Evolutionary conservation across 371 early-diverging fungal genomes (phyloP).

Genomic region (Mucor saturninus): DNA sequence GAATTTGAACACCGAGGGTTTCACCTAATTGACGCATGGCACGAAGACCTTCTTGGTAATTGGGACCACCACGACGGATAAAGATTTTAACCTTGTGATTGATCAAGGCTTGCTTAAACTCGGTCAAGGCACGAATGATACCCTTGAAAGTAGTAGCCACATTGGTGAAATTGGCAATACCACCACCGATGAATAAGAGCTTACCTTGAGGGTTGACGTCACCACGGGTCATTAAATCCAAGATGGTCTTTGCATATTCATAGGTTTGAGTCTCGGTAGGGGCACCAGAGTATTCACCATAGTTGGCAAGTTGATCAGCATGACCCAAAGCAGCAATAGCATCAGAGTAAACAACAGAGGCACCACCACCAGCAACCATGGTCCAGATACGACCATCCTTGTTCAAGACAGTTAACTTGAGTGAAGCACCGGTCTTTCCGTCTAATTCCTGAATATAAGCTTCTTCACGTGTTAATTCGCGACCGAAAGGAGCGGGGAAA

Average conservation of each 20-base stretch:
- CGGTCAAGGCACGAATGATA: constrained; percentile 92
- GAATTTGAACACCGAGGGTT: constrained; percentile 90
- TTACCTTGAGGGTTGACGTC: constrained; percentile 86
- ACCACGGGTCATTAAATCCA: constrained; percentile 96
- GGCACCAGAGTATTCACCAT: constrained; percentile 99
- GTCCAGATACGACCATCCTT: constrained; percentile 96
- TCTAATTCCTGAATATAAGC: constrained; percentile 97
- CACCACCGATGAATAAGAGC: constrained; percentile 96
- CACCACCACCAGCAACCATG: constrained; percentile 99
- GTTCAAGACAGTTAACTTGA: constrained; percentile 96
- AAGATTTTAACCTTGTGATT: constrained; percentile 90
- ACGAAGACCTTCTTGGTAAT: constrained; percentile 98
- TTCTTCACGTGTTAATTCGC: constrained; percentile 95
- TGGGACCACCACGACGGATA: constrained; percentile 98
- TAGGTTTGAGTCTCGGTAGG: constrained; percentile 98
- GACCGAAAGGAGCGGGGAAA: constrained; percentile 98
- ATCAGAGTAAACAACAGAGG: constrained; percentile 95
- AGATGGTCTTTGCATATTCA: constrained; percentile 97
- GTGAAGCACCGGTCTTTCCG: constrained; percentile 97
- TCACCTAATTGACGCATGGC: constrained; percentile 94
- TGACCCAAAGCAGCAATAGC: constrained; percentile 96
- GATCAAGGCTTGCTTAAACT: constrained; percentile 87
- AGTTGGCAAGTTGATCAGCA: constrained; percentile 96
- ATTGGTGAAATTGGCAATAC: constrained; percentile 99
- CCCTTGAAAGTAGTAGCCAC: constrained; percentile 99